A percentile compares a stretch with the other conserved stretches of the same genome.
phyloP scores from a whole-genome alignment of 2,329 filamentous ascomycete genomes.

The Plenodomus lindquistii region DNA sequence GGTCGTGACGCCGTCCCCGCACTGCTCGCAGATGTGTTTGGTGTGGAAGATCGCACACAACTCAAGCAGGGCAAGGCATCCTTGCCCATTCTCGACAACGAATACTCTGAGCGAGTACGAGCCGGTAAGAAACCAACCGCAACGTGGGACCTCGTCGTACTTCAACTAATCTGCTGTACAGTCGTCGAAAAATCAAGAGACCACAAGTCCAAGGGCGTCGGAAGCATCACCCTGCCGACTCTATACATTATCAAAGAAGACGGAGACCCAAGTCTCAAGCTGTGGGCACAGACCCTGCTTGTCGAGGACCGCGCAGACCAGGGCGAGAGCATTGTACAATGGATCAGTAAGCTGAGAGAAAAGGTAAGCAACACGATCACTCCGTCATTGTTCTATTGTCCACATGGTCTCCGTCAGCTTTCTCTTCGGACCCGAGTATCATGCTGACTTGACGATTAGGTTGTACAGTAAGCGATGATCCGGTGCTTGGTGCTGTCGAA shows the following conservation, averaged over 20 bases:
- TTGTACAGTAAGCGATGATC: slow-evolving; percentile 37
- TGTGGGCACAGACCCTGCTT: slow-evolving; percentile 95
- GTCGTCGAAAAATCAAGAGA: slow-evolving; percentile 93
- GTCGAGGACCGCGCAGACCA: slow-evolving; percentile 96
- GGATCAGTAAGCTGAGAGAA: slow-evolving; percentile 88
- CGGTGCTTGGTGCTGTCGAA: background rate
- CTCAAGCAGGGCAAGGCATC: slow-evolving; percentile 89
- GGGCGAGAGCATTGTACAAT: slow-evolving; percentile 88
- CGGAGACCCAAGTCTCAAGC: slow-evolving; percentile 88
- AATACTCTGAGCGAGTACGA: slow-evolving; percentile 93
- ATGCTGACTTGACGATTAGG: slow-evolving; percentile 30
- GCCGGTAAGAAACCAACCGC: slow-evolving; percentile 17
- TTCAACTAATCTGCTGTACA: slow-evolving; percentile 47
- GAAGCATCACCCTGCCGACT: slow-evolving; percentile 89
- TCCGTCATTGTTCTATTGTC: slow-evolving; percentile 17
- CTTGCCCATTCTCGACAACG: slow-evolving; percentile 85
- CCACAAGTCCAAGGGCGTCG: slow-evolving; percentile 81
- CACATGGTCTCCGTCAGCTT: slow-evolving; percentile 19
- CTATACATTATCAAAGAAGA: slow-evolving; percentile 94
- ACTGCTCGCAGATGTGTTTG: slow-evolving; percentile 87
- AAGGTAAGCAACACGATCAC: slow-evolving; percentile 67
- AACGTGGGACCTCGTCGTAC: background rate
- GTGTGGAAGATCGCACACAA: slow-evolving; percentile 77
- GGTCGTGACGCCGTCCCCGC: slow-evolving; percentile 91
- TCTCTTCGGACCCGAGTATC: slow-evolving; percentile 7